Percentiles rank a stretch among this genome's conserved stretches.
These are phyloP conservation scores for Erodium maritimum DNA, from an alignment of 345 rosid species.

Conservation along the genomic window DNA sequence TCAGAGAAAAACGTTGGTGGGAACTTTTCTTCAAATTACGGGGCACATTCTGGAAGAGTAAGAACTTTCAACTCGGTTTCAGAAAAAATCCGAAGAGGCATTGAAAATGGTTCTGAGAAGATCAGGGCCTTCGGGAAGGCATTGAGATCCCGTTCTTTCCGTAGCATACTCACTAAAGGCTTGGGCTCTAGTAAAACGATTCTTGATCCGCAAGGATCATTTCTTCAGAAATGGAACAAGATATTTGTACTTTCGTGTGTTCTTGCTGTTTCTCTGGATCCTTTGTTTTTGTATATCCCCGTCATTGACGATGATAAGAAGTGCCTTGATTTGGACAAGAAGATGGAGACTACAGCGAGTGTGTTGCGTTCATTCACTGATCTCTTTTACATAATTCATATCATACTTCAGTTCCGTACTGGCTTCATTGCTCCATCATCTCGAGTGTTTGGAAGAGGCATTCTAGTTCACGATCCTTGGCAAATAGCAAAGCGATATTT, in stretches of 20 bases:
- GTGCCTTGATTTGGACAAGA: slow-evolving; percentile 7
- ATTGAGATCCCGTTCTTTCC: neutral
- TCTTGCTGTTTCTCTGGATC: slow-evolving; percentile 3
- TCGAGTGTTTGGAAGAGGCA: neutral
- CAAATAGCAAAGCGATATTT: neutral
- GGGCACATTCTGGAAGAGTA: neutral
- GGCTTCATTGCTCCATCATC: slow-evolving; percentile 1
- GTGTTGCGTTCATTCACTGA: slow-evolving; percentile 6
- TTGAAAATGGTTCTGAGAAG: neutral
- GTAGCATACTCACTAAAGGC: neutral
- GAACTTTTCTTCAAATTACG: neutral
- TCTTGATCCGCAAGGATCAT: neutral
- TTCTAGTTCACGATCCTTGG: neutral
- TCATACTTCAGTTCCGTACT: slow-evolving; percentile 1
- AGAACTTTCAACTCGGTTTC: neutral
- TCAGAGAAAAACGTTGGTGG: neutral
- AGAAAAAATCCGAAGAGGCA: neutral
- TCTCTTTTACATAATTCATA: slow-evolving; percentile 1
- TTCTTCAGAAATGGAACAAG: neutral
- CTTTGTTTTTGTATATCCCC: slow-evolving; percentile 4
- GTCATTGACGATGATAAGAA: neutral
- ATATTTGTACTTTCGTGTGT: neutral
- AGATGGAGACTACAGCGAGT: slow-evolving; percentile 1
- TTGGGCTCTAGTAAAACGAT: neutral
- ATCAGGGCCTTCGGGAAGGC: neutral